Conservation (phyloP, 2,329 filamentous ascomycete genomes). For the Talaromyces piceae region DNA sequence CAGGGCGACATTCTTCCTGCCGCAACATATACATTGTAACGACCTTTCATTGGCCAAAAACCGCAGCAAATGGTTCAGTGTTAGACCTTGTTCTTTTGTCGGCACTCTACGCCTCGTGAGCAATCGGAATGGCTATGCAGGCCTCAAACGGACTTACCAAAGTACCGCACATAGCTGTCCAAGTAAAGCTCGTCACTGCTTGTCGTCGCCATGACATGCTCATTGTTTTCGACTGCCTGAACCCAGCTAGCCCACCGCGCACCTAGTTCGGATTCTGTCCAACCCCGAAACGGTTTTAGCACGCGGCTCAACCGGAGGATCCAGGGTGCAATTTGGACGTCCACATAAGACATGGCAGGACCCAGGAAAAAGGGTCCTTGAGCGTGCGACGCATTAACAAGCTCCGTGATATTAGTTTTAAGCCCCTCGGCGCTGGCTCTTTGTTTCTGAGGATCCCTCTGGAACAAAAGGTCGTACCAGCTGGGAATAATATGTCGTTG, state of each 20-base stretch:
- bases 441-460: constrained; percentile 54
- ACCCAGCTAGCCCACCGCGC: constrained; percentile 64
- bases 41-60: too few relatives aligned
- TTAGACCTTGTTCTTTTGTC: constrained; percentile 51
- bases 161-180: constrained; percentile 59
- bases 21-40: too few relatives aligned
- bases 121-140: neutral
- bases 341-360: constrained; percentile 54
- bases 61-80: constrained; percentile 48
- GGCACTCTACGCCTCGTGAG: constrained; percentile 20
- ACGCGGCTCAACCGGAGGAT: constrained; percentile 61
- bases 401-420: constrained; percentile 56
- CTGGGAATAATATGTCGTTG: constrained; percentile 67
- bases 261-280: constrained; percentile 56
- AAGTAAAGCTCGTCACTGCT: constrained; percentile 59
- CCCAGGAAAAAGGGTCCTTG: constrained; percentile 65
- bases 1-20: neutral
- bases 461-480: constrained; percentile 68
- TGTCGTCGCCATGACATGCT: constrained; percentile 58
- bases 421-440: constrained; percentile 54
- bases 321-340: constrained; percentile 70
- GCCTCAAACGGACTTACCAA: constrained; percentile 36
- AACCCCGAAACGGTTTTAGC: constrained; percentile 57
- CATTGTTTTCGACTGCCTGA: constrained; percentile 58
- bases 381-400: constrained; percentile 50